Base-by-base conservation (phyloP, 2,329 filamentous ascomycete genomes). In the Fusarium begoniae region DNA sequence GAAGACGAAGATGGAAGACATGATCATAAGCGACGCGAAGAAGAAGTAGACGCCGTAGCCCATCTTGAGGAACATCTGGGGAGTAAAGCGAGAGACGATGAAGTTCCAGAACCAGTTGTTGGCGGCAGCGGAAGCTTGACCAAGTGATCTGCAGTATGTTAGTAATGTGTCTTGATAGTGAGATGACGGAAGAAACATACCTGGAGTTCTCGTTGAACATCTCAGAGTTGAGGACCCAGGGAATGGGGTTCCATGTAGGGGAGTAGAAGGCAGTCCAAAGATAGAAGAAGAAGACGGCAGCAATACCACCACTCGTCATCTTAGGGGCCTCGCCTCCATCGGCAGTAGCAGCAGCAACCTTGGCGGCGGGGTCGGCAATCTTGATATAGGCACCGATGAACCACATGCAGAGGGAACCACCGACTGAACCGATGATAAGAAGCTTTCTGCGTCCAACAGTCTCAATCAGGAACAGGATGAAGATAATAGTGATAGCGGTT, bases 51-150 rank as follows among this genome's bases (percentile, higher is more conserved):
- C 90, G 26, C 90, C 91, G 74, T 89, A 92, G 18, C 83, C 82
- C 85, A 88, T 87, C 15, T 83, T 81, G 32, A 83, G 77, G 72
- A 90, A 88, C 89, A 92, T 92, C 73, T 91, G 89, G 18, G 88
- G 90, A 0, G 90, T 93, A 83, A 92, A 93, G n/a, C 91, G 86
- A 1, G 87, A 87, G 71, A 93, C 87, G 77, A 93, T 86, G 80
- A 93, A 93, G 80, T 93, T 93, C 84, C 85, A 92, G 77, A 91
- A 87, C 92, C 92, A 94, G 81, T 94, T 93, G 82, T 89, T 92
- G 3, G 90, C 89, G 0, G 92, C 89, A 1, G 93, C 92, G 41
- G 87, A 92, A 13, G 93, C 92, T 80, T 94, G 92, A 4, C 92
- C 92, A 3, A 95, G 86, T 0, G 90, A 89, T 64, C 63, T 66